These are phyloP conservation scores for Dactylellina cionopaga DNA, from an alignment of 2,329 filamentous ascomycete genomes.

Conservation along the genomic window DNA sequence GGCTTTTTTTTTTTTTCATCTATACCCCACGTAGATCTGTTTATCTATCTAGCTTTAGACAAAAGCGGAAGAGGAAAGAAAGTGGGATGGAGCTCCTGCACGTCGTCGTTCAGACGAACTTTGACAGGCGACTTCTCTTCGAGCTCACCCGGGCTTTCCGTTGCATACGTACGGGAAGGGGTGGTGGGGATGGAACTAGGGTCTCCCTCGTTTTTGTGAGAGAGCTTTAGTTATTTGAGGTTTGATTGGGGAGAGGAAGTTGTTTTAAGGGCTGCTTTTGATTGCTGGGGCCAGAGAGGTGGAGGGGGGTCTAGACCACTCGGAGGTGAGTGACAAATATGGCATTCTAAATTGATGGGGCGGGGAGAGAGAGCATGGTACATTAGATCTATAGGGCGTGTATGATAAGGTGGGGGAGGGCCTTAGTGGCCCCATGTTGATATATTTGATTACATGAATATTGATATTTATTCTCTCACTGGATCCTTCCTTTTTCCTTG, in stretches of 20 bases:
- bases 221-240: no score
- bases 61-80: background rate
- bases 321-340: constrained; percentile 37
- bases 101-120: no score
- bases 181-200: background rate
- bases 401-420: no score
- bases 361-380: no score
- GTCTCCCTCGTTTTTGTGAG: background rate
- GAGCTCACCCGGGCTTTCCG: background rate
- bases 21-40: background rate
- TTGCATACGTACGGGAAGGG: background rate
- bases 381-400: no score
- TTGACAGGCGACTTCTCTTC: background rate
- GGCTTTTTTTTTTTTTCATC: background rate
- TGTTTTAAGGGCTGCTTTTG: background rate
- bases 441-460: no score
- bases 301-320: constrained; percentile 25
- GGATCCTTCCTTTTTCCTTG: no score
- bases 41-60: no score
- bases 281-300: constrained; percentile 7
- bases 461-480: no score
- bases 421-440: no score
- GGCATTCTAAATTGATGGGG: constrained; percentile 15
- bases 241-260: no score
- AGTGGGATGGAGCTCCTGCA: no score